Conservation (phyloP, 1,284 basidiomycete species). For the Lignosus rhinocerotis region DNA sequence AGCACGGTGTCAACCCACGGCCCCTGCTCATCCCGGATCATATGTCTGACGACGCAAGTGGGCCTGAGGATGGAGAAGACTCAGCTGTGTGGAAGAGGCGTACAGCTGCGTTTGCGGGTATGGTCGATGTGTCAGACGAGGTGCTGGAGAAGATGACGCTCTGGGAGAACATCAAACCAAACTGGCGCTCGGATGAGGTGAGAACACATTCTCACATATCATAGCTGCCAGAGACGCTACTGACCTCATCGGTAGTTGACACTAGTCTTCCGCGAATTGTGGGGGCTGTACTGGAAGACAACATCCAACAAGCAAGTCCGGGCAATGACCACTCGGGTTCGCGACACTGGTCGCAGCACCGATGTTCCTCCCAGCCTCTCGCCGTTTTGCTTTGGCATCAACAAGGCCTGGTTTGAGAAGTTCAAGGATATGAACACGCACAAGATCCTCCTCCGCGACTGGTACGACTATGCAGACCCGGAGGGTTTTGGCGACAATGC, state of each 20-base stretch:
- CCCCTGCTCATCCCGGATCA: background rate
- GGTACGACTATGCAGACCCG: constrained; percentile 3
- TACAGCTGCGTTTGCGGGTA: constrained; percentile 3
- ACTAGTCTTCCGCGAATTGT: background rate
- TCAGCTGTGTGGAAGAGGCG: background rate
- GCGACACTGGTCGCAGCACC: background rate
- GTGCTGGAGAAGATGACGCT: constrained; percentile 2
- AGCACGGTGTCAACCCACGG: constrained; percentile 7
- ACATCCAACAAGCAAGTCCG: background rate
- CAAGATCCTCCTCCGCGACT: background rate
- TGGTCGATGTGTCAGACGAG: background rate
- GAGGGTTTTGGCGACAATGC: constrained; percentile 2
- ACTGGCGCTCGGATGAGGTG: constrained; percentile 14
- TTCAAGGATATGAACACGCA: constrained; percentile 2
- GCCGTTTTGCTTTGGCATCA: constrained; percentile 12
- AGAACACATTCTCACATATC: background rate
- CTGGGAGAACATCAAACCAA: constrained; percentile 10
- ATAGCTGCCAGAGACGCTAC: too few species aligned
- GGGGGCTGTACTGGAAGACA: background rate
- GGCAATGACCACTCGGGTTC: background rate
- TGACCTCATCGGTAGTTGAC: background rate
- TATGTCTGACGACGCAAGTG: constrained; percentile 11
- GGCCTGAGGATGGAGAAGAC: constrained; percentile 2
- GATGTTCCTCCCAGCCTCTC: background rate
- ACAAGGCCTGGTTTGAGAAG: constrained; percentile 1